Conservation (phyloP, 108 stramenopile genomes). For the Discostella stelligeroides region DNA sequence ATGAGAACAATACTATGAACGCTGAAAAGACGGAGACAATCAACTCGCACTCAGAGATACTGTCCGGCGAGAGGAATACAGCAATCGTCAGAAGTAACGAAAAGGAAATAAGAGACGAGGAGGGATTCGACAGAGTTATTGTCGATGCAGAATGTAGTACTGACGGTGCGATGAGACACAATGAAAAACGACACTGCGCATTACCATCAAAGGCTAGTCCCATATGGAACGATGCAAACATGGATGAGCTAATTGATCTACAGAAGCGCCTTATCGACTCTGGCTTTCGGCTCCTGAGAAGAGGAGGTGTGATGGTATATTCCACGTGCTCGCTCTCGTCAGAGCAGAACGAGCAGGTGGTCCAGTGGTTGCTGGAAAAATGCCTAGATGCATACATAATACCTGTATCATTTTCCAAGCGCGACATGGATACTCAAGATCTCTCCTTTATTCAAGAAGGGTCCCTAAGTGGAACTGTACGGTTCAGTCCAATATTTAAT, state of each 20-base stretch:
- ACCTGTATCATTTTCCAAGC: conserved; percentile 53
- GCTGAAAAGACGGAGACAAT: too few relatives aligned
- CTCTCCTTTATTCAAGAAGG: conserved; percentile 5
- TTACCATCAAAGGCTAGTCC: conserved; percentile 7
- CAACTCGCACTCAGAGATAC: too few relatives aligned
- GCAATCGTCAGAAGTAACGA: too few relatives aligned
- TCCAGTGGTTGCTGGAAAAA: conserved; percentile 72
- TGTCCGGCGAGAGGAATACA: too few relatives aligned
- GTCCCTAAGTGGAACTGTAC: not conserved
- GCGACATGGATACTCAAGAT: not conserved
- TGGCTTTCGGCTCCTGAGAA: conserved; percentile 78
- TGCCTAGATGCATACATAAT: conserved; percentile 53
- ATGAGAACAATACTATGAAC: not conserved
- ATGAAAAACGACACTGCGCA: conserved; percentile 47
- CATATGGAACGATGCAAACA: conserved; percentile 37
- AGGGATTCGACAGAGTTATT: conserved; percentile 85
- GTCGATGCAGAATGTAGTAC: conserved; percentile 96
- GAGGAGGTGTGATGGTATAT: conserved; percentile 88
- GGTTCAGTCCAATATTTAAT: conserved; percentile 7
- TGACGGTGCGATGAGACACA: conserved; percentile 86
- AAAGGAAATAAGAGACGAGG: too few relatives aligned
- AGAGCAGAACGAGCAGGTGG: conserved; percentile 89
- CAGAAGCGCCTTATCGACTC: conserved; percentile 72
- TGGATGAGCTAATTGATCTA: conserved; percentile 73
- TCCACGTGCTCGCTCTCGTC: conserved; percentile 88